Base-by-base conservation (phyloP, 768 basidiomycete genomes). In the Neoboletus magnificus region DNA sequence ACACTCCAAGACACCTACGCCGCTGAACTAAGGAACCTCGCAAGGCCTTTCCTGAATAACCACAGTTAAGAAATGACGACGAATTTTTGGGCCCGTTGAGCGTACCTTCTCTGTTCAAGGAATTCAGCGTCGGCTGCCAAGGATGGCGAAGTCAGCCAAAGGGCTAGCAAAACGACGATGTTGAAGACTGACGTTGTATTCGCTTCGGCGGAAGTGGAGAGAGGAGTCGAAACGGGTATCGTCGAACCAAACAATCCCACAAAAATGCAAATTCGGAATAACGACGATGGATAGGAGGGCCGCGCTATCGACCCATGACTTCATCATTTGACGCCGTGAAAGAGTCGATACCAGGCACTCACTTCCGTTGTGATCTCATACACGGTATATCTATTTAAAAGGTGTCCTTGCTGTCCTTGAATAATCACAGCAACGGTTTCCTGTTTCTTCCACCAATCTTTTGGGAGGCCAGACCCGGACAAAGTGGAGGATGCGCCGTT, bases 241-340 rank as follows among this genome's bases (percentile, higher is more conserved):
- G 82, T 60, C 86, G 83, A 49, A 83, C 71, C 42, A 99, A 77
- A 59, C 85, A 87, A 59, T 98, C 94, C 83, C 91, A 89, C 27
- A 98, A 76, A 71, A 89, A 94, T 11, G 81, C 81, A 69, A 98
- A 99, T 69, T 99, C 97, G 8, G 91, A 93, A 70, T 98, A 99
- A 54, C 97, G 82, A 50, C 96, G 78, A 29, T 84, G 78, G 22
- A 98, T 90, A 15, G 91, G 76, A 13, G 80, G 75, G 5, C 82
- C 84, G 48, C 84, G 79, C 80, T 92, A 63, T 66, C 53, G 62
- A 45, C 20, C 61, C 57, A 57, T 23, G 8, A 27, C 4, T 47
- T n/a, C 22, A 47, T 60, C 46, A 50, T 30, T 64, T 18, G 60
- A 57, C 37, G 35, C 50, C 51, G 2, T 41, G 25, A 49, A 63